Percentiles rank a stretch among this genome's conserved stretches.
These are phyloP conservation scores for Pugionium dolabratum DNA, from an alignment of 345 rosid genomes.

Conservation along the genomic window DNA sequence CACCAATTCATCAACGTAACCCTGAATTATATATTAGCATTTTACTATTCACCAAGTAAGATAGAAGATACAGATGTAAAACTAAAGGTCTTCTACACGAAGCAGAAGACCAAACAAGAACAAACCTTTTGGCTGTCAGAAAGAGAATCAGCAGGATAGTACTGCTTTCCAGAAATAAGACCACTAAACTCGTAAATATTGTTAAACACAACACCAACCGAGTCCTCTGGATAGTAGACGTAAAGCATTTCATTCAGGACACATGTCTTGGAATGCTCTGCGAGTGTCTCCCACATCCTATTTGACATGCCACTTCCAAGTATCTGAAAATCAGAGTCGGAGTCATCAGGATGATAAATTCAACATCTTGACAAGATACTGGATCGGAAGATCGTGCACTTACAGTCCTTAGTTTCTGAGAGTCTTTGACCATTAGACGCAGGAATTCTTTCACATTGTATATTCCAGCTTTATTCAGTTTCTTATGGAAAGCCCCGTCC, in stretches of 20 bases:
- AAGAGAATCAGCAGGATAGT: constrained; percentile 67
- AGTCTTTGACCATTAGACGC: constrained; percentile 76
- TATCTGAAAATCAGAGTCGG: constrained; percentile 54
- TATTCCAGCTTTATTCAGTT: constrained; percentile 84
- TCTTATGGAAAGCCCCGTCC: constrained; percentile 96
- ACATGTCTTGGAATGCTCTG: constrained; percentile 95
- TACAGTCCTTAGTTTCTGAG: constrained; percentile 80
- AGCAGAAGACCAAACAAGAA: constrained; percentile 9
- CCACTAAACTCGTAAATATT: constrained; percentile 77
- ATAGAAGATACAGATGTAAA: not conserved
- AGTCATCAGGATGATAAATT: constrained; percentile 21
- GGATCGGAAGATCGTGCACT: constrained; percentile 33
- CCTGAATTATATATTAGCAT: constrained; percentile 44
- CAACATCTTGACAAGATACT: constrained; percentile 12
- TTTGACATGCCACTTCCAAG: constrained; percentile 99
- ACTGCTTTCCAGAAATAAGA: constrained; percentile 70
- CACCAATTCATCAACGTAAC: constrained; percentile 76
- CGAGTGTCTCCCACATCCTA: constrained; percentile 96
- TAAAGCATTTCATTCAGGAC: constrained; percentile 75
- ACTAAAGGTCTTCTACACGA: not conserved
- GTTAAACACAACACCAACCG: constrained; percentile 77
- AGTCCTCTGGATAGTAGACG: constrained; percentile 75
- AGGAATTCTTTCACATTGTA: constrained; percentile 82
- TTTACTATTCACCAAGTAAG: constrained; percentile 1
- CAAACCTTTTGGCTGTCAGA: constrained; percentile 84